Percentiles rank a stretch among this genome's conserved stretches.
These are phyloP conservation scores for Sugiyamaella valdiviana DNA, from an alignment of 805 yeast species.

Conservation along the genomic window DNA sequence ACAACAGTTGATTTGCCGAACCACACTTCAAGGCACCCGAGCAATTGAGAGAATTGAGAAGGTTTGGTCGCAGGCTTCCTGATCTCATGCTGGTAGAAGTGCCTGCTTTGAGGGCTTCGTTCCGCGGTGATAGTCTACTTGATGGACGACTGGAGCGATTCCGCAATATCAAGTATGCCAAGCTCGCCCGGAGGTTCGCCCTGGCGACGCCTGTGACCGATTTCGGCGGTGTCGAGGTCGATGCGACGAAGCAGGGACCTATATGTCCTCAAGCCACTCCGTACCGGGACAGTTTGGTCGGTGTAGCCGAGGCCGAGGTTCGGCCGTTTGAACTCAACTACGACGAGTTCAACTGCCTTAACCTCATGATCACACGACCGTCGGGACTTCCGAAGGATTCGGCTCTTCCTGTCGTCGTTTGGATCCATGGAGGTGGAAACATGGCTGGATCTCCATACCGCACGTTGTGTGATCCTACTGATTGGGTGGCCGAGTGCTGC, in stretches of 20 bases:
- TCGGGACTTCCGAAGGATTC: slow-evolving; percentile 1
- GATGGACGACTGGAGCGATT: slow-evolving; percentile 6
- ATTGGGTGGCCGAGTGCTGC: slow-evolving; percentile 23
- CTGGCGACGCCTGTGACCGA: slow-evolving; percentile 5
- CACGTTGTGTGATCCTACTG: slow-evolving; percentile 25
- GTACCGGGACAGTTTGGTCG: slow-evolving; percentile 17
- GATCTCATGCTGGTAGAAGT: neutral
- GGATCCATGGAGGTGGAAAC: slow-evolving; percentile 38
- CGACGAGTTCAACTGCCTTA: slow-evolving; percentile 31
- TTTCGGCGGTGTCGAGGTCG: slow-evolving; percentile 10
- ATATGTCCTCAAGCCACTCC: slow-evolving; percentile 20
- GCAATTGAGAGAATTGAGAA: neutral
- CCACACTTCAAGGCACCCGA: neutral
- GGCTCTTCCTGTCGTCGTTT: slow-evolving; percentile 34
- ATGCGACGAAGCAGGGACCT: slow-evolving; percentile 17
- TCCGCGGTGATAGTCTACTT: neutral
- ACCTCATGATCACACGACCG: slow-evolving; percentile 28
- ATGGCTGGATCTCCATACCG: slow-evolving; percentile 31
- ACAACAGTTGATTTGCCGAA: too few relatives aligned
- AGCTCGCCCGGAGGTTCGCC: slow-evolving; percentile 5
- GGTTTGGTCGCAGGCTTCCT: neutral
- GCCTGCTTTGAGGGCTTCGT: slow-evolving; percentile 6
- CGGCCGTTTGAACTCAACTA: slow-evolving; percentile 16
- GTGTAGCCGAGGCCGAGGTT: slow-evolving; percentile 20
- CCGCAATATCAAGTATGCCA: slow-evolving; percentile 11